Conservation (phyloP, 2,329 filamentous ascomycete species). For the Colletotrichum sp. region DNA sequence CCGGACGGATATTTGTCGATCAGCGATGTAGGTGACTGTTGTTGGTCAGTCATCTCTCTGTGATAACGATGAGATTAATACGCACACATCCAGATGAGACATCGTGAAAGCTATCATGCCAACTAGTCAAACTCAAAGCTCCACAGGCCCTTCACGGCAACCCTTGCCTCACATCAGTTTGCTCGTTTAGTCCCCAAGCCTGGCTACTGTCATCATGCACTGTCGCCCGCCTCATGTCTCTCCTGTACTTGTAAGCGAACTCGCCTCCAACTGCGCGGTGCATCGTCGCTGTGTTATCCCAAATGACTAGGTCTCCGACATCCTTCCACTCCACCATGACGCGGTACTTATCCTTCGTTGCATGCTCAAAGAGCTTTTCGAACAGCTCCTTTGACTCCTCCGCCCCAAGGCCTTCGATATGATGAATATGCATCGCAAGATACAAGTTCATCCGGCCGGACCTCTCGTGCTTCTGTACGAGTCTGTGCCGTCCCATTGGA, state of each 20-base stretch:
- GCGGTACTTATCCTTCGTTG: not conserved
- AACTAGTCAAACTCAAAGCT: not conserved
- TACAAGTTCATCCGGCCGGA: not conserved
- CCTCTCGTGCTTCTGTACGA: not conserved
- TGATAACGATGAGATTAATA: fast-evolving
- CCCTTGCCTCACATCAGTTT: not conserved
- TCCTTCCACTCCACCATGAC: not conserved
- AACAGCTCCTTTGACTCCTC: not conserved
- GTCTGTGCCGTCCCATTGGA: conserved; percentile 19
- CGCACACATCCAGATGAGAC: not conserved
- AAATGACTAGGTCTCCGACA: not conserved
- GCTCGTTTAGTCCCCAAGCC: not conserved
- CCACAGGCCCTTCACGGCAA: not conserved
- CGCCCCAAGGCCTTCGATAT: not conserved
- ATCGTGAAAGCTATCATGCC: not conserved
- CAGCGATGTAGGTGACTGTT: not conserved
- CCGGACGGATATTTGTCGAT: not conserved
- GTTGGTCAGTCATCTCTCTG: not conserved
- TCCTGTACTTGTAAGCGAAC: not conserved
- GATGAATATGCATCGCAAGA: not conserved
- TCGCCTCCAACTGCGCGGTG: not conserved
- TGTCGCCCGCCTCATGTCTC: not conserved
- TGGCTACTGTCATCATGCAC: not conserved
- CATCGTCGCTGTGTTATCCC: not conserved
- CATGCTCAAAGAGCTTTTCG: not conserved